A percentile compares a stretch with the other conserved stretches of the same genome.
phyloP scores from a whole-genome alignment of 352 stramenopile species.

The Phytopythium vexans region DNA sequence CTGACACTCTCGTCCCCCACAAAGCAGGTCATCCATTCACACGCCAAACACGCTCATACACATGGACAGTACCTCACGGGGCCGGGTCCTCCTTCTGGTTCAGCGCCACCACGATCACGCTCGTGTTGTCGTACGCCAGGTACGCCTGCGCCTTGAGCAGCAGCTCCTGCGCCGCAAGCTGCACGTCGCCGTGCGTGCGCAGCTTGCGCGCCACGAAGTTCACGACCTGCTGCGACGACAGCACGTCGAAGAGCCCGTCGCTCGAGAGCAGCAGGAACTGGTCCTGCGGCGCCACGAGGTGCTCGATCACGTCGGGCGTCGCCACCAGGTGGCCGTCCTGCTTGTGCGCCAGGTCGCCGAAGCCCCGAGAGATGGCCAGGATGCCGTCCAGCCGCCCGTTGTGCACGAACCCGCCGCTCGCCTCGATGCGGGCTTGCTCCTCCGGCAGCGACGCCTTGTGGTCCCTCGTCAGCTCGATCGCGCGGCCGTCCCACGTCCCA shows the following conservation, averaged over 20 bases:
- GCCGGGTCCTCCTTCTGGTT: conserved; percentile 55
- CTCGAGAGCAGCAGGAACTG: conserved; percentile 91
- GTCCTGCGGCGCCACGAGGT: conserved; percentile 54
- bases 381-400: conserved; percentile 88
- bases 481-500: conserved; percentile 62
- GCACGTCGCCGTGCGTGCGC: conserved; percentile 83
- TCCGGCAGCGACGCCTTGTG: conserved; percentile 82
- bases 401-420: conserved; percentile 81
- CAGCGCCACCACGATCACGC: conserved; percentile 83
- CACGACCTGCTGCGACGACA: conserved; percentile 87
- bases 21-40: conserved; percentile 2
- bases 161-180: conserved; percentile 85
- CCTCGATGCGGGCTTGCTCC: conserved; percentile 81
- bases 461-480: conserved; percentile 81
- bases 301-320: conserved; percentile 79
- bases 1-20: too few relatives aligned
- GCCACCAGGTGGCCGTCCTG: conserved; percentile 82
- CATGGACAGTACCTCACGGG: not conserved
- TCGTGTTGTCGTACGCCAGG: conserved; percentile 91
- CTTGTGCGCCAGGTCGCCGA: conserved; percentile 89
- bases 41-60: conserved; percentile 7
- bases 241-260: conserved; percentile 90
- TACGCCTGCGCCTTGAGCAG: conserved; percentile 87
- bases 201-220: conserved; percentile 91
- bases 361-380: conserved; percentile 83